Percentiles rank a stretch among this genome's conserved stretches.
Evolutionary conservation across 2,329 filamentous ascomycete species (phyloP).

Genomic region (Cladobotryum protrusum): DNA sequence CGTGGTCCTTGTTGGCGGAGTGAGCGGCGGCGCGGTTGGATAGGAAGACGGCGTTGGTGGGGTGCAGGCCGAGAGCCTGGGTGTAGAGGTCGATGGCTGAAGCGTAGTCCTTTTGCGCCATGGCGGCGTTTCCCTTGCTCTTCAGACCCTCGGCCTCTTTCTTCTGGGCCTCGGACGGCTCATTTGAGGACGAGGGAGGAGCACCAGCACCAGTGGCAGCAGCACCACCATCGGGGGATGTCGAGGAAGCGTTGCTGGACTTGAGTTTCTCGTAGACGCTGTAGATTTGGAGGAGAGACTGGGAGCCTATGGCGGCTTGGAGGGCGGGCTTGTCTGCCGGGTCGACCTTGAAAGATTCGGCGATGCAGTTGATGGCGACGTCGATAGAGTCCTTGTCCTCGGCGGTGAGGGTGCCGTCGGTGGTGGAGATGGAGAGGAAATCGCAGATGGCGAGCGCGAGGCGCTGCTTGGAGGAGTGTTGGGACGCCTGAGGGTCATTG

Average conservation of each 20-base stretch:
- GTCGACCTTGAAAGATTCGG: constrained; percentile 92
- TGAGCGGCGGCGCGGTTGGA: constrained; percentile 95
- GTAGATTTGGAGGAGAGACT: constrained; percentile 88
- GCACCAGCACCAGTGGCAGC: constrained; percentile 23
- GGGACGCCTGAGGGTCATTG: constrained; percentile 23
- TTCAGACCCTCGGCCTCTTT: constrained; percentile 85
- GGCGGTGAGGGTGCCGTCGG: constrained; percentile 78
- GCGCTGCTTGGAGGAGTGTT: constrained; percentile 61
- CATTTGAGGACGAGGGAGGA: constrained; percentile 11
- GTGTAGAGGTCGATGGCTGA: constrained; percentile 82
- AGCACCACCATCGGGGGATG: constrained; percentile 24
- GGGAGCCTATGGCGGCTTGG: constrained; percentile 70
- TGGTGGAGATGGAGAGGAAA: constrained; percentile 78
- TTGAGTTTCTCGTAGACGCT: constrained; percentile 94
- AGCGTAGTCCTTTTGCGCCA: constrained; percentile 88
- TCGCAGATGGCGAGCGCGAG: constrained; percentile 96
- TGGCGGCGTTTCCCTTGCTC: constrained; percentile 84
- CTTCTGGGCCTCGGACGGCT: constrained; percentile 53
- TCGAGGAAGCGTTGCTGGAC: constrained; percentile 35
- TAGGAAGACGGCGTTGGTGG: constrained; percentile 90
- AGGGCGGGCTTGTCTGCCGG: constrained; percentile 67
- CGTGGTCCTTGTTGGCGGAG: constrained; percentile 77
- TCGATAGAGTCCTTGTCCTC: constrained; percentile 94
- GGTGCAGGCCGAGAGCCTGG: constrained; percentile 72
- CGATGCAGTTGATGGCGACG: constrained; percentile 88